Evolutionary conservation across 2,329 filamentous ascomycete genomes (phyloP), one percentile per base, ranked within the genome.

Genomic region (Aphanoascus verrucosus): DNA sequence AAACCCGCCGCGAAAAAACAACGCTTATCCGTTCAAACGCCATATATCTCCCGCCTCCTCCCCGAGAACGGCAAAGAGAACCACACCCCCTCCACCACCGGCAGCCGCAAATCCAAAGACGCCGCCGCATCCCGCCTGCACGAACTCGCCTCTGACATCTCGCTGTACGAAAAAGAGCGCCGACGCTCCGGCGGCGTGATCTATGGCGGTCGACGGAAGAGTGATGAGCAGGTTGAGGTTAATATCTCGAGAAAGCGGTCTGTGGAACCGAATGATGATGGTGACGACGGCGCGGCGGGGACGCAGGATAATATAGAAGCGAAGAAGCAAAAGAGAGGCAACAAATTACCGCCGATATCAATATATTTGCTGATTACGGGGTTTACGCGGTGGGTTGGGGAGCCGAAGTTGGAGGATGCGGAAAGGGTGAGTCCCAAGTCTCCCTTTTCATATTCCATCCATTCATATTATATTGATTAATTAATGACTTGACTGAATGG

Each of bases 91-190:
- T 83, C 82, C 0, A 77, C 84, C 2, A 86, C 83, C 1, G 83
- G 84, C 23, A 87, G 86, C 59, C 84, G 93, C 53, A 93, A 88
- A 62, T 91, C 93, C 12, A 98, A 97, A 67, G 83, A 85, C 40
- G 85, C 86, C 63, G 93, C 93, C 11, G 72, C 85, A n/a, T 80
- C 83, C 34, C 83, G 81, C 58, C 72, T 97, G 6, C 87, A 93
- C 52, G 79, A 81, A 35, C 75, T 91, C 54, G 89, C 87, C 0
- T 80, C 84, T 0, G 93, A 98, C 64, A 89, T 97, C 63, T 85
- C 84, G 1, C 74, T 94, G 32, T 98, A 93, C 63, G 86, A 97
- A 64, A 95, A 93, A 65, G 93, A 98, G 71, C 88, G 81, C 74
- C 96, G 94, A 72, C 82, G 93, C 17, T 79, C 78, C 44, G 82